Base-by-base conservation (phyloP, 2,329 filamentous ascomycete genomes). In the Hypoxylon sp. region DNA sequence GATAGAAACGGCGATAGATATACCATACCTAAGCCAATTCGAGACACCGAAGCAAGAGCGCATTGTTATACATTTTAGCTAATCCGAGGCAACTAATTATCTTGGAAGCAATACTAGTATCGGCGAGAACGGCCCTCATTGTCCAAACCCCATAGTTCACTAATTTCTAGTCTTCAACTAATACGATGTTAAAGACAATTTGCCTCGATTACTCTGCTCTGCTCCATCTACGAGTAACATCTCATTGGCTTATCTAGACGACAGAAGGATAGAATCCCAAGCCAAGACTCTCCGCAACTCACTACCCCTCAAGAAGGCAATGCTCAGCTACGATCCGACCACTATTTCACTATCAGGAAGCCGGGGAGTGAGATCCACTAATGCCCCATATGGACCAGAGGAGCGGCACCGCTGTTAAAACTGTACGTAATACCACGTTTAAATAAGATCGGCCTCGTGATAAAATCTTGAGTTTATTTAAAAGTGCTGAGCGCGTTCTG, bases 301-400 rank as follows among this genome's bases (percentile, higher is more conserved):
- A 21, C 65, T 65, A 62, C 19, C 34, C 66, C 38, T 48, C 28
- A 36, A 68, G 63, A 43, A 17, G 66, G 66, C 32, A 65, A 63
- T 43, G 17, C 17, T 58, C 43, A 32, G 17, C 49, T 57, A 32
- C 60, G 60, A 63, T 58, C 46, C 7, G 23, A 36, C 32, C 17
- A 14, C 62, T 30, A 25, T 9, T 30, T 30, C 28, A 30, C 28
- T 30, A 30, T 59, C 34, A 48, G 53, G 63, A 43, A 53, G 57
- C 30, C 52, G 23, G 38, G 38, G 38, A 48, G 36, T 13, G 13
- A 32, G 38, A 28, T 57, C 49, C 63, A 62, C 63, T 52, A 49
- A 43, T 30, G 53, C 56, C 46, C 53, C 17, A 38, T 38, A 32
- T 38, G 49, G 55, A 21, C 45, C 19, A 59, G 53, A 59, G 50